These are phyloP conservation scores for Platismatia glauca DNA, from an alignment of 495 filamentous ascomycete species.

Conservation along the genomic window DNA sequence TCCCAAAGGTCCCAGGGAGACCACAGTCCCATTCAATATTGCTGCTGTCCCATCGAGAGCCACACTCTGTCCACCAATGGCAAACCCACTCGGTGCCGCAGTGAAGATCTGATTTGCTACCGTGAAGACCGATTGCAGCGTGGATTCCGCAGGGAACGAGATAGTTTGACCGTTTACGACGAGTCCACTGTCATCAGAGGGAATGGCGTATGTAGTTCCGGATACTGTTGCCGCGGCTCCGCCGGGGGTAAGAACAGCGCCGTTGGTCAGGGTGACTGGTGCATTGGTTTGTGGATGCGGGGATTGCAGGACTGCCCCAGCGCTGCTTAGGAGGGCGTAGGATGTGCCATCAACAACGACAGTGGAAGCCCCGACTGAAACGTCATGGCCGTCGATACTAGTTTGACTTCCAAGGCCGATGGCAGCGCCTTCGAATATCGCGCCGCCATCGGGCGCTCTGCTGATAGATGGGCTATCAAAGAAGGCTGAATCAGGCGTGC, in stretches of 20 bases:
- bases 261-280: conserved; percentile 5
- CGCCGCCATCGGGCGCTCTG: not conserved
- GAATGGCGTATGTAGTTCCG: not conserved
- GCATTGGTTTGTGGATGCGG: not conserved
- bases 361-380: not conserved
- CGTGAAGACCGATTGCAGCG: conserved; percentile 8
- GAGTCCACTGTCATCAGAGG: not conserved
- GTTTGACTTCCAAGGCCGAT: not conserved
- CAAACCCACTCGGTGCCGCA: conserved; percentile 1
- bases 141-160: not conserved
- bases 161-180: conserved; percentile 2
- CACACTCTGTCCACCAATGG: not conserved
- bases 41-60: conserved; percentile 2
- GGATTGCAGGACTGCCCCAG: not conserved
- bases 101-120: conserved; percentile 12
- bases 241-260: conserved; percentile 1
- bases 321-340: conserved; percentile 1
- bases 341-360: not conserved
- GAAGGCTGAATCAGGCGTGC: not conserved
- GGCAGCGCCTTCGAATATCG: not conserved
- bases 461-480: not conserved
- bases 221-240: not conserved
- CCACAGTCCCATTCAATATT: conserved; percentile 4
- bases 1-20: conserved; percentile 7
- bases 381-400: not conserved